phyloP scores from a whole-genome alignment of 768 basidiomycete species.

The Amanita brunnescens region DNA sequence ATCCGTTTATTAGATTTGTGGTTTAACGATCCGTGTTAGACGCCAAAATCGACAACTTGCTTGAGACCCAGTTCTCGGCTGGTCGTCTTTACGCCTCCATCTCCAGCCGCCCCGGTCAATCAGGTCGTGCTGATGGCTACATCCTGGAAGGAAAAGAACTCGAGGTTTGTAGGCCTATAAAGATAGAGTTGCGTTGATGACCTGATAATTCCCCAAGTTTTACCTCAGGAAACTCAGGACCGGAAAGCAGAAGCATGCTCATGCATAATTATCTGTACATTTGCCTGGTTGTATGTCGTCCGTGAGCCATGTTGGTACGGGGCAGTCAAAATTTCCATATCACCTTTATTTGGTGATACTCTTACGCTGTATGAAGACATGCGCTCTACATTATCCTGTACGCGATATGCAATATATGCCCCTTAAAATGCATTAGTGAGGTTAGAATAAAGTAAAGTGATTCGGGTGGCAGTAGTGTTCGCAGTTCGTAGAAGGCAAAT shows the following conservation, averaged over 20 bases:
- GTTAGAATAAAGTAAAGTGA: not conserved
- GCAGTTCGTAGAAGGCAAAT: not conserved
- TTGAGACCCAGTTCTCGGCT: slow-evolving; percentile 86
- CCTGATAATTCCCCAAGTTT: slow-evolving; percentile 47
- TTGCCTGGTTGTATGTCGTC: not conserved
- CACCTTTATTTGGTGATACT: slow-evolving; percentile 5
- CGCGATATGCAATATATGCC: slow-evolving; percentile 6
- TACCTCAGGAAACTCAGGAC: slow-evolving; percentile 90
- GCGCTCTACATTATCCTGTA: not conserved
- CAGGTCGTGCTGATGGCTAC: slow-evolving; percentile 94
- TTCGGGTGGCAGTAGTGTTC: too few relatives aligned
- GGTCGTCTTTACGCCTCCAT: slow-evolving; percentile 93
- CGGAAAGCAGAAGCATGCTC: slow-evolving; percentile 94
- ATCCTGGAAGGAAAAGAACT: slow-evolving; percentile 98
- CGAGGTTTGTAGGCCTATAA: slow-evolving; percentile 49
- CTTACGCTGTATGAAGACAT: slow-evolving; percentile 4
- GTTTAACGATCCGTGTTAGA: slow-evolving; percentile 32
- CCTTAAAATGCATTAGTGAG: not conserved
- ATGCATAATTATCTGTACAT: slow-evolving; percentile 29
- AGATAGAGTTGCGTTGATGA: slow-evolving; percentile 7
- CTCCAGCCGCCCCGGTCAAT: slow-evolving; percentile 94
- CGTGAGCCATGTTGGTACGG: slow-evolving; percentile 11
- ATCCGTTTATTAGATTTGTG: not conserved
- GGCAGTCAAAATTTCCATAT: slow-evolving; percentile 11
- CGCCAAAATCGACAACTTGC: slow-evolving; percentile 83